Conservation (phyloP, 108 stramenopile genomes). For the Skeletonema marinoi region DNA sequence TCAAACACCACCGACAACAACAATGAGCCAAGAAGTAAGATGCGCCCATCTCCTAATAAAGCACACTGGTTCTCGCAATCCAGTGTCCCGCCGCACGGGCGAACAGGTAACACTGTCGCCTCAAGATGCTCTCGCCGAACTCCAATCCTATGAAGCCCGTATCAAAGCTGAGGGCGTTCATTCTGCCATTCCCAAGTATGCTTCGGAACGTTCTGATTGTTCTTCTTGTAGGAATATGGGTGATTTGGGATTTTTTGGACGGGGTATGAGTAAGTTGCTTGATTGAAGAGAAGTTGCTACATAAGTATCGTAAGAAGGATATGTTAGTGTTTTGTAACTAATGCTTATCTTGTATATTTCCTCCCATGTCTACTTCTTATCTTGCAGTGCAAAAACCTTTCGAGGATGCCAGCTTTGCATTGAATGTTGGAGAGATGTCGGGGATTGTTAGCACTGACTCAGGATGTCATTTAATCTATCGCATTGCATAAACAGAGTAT, state of each 20-base stretch:
- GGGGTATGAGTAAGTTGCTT: constrained; percentile 54
- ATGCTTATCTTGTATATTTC: no score
- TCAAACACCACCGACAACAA: neutral
- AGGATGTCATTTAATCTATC: constrained; percentile 96
- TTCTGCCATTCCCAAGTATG: constrained; percentile 79
- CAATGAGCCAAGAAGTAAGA: constrained; percentile 62
- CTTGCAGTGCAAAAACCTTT: constrained; percentile 84
- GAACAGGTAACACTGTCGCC: constrained; percentile 70
- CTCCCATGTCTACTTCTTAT: neutral
- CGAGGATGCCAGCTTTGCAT: constrained; percentile 92
- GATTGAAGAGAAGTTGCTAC: no score
- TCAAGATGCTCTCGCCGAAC: constrained; percentile 70
- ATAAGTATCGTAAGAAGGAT: no score
- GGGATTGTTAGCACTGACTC: constrained; percentile 93
- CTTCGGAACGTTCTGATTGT: constrained; percentile 78
- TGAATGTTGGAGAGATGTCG: constrained; percentile 85
- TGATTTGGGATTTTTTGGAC: constrained; percentile 88
- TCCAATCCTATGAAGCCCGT: constrained; percentile 62
- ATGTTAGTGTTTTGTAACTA: no score
- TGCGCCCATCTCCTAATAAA: constrained; percentile 95
- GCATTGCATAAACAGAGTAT: constrained; percentile 58
- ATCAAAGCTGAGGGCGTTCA: constrained; percentile 68
- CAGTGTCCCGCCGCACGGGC: constrained; percentile 85
- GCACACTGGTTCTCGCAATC: constrained; percentile 89
- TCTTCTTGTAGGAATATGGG: constrained; percentile 74